Evolutionary conservation across 2,329 filamentous ascomycete species (phyloP).

Genomic region (Pseudocercospora fijiensis): DNA sequence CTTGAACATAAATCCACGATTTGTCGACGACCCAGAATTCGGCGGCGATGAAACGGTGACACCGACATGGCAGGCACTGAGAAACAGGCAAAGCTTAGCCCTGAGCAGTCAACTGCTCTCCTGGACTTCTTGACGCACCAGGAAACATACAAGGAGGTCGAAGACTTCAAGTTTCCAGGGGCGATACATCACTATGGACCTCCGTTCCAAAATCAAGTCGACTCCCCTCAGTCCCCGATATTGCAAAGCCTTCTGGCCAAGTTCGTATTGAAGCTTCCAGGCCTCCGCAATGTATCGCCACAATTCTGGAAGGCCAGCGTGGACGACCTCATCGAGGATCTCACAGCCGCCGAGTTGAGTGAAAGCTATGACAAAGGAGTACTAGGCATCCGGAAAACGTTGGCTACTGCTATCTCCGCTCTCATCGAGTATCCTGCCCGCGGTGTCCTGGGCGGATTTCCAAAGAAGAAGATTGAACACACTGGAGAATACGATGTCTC

Average conservation of each 20-base stretch:
- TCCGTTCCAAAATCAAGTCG: slow-evolving; percentile 58
- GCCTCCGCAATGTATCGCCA: slow-evolving; percentile 60
- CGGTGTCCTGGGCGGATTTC: slow-evolving; percentile 64
- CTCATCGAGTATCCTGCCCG: slow-evolving; percentile 68
- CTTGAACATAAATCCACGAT: background rate
- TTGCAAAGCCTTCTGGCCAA: slow-evolving; percentile 67
- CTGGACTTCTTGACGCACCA: slow-evolving; percentile 57
- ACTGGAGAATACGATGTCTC: slow-evolving; percentile 55
- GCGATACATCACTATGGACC: slow-evolving; percentile 68
- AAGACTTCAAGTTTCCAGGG: slow-evolving; percentile 65
- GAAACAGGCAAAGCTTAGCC: slow-evolving; percentile 37
- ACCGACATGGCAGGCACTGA: slow-evolving; percentile 20
- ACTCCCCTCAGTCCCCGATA: slow-evolving; percentile 60
- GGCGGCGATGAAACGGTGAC: background rate
- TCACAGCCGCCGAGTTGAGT: slow-evolving; percentile 68
- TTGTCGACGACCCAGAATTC: background rate
- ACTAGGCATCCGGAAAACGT: slow-evolving; percentile 70
- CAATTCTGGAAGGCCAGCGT: slow-evolving; percentile 67
- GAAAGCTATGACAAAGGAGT: slow-evolving; percentile 80
- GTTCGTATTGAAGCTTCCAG: slow-evolving; percentile 65
- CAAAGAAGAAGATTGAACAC: slow-evolving; percentile 38
- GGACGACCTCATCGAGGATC: slow-evolving; percentile 58
- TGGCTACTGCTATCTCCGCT: slow-evolving; percentile 69
- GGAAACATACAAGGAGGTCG: slow-evolving; percentile 64
- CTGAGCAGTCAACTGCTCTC: slow-evolving; percentile 51